phyloP scores from a whole-genome alignment of 352 stramenopile genomes.

The Globisporangium barbulae region DNA sequence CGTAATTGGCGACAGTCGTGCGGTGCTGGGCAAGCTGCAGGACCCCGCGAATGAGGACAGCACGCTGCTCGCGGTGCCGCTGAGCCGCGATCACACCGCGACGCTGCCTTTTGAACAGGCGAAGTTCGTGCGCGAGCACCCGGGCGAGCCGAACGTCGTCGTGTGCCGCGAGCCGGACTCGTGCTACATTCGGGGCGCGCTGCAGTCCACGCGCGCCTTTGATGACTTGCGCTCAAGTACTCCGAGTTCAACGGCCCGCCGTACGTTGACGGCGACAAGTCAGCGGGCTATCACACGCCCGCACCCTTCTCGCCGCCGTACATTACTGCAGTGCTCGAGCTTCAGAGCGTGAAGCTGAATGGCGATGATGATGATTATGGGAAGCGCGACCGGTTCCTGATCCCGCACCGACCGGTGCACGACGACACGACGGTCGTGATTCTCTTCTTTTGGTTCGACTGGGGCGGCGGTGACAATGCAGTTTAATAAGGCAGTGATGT shows the following conservation, averaged over 20 bases:
- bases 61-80: conserved; percentile 44
- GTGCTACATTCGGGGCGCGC: conserved; percentile 91
- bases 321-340: conserved; percentile 75
- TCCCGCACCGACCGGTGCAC: conserved; percentile 82
- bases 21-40: conserved; percentile 58
- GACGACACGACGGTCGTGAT: conserved; percentile 92
- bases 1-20: conserved; percentile 65
- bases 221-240: conserved; percentile 92
- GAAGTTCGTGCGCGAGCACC: conserved; percentile 78
- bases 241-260: conserved; percentile 88
- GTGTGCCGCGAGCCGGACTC: conserved; percentile 83
- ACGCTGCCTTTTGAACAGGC: conserved; percentile 84
- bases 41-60: conserved; percentile 22
- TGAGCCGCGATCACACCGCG: conserved; percentile 91
- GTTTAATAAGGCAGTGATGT: too few species aligned
- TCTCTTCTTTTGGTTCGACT: conserved; percentile 52
- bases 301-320: conserved; percentile 90
- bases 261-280: conserved; percentile 72
- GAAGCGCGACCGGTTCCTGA: conserved; percentile 94
- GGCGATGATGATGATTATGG: not conserved
- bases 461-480: too few species aligned
- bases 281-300: conserved; percentile 78
- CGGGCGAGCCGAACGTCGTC: conserved; percentile 85
- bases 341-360: conserved; percentile 20
- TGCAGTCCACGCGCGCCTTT: conserved; percentile 89